A percentile compares a stretch with the other conserved stretches of the same genome.
phyloP scores from a whole-genome alignment of 306 rosid genomes.

The Hippophae rhamnoides region DNA sequence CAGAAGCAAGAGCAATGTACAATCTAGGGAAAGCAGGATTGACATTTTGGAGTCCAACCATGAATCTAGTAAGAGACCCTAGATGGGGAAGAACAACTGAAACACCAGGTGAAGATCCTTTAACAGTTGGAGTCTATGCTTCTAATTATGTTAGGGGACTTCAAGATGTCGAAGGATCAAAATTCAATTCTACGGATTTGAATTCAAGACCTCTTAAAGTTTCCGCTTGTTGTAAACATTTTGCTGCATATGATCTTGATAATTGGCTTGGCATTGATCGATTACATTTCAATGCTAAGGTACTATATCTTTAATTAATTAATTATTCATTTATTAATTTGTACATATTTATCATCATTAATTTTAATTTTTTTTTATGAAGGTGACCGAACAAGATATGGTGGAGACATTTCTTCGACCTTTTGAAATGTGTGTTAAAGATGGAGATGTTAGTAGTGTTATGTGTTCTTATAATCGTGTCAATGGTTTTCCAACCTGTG shows the following conservation, averaged over 20 bases:
- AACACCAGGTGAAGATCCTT: slow-evolving; percentile 21
- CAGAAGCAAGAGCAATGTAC: slow-evolving; percentile 59
- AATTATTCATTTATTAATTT: not conserved
- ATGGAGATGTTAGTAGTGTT: slow-evolving; percentile 19
- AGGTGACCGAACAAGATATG: slow-evolving; percentile 22
- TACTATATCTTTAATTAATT: not conserved
- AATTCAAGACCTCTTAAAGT: slow-evolving; percentile 19
- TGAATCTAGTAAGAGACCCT: slow-evolving; percentile 18
- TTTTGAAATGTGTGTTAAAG: slow-evolving; percentile 21
- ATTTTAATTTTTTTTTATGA: not conserved
- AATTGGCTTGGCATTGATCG: slow-evolving; percentile 16
- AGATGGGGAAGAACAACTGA: slow-evolving; percentile 20
- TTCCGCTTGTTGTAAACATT: slow-evolving; percentile 18
- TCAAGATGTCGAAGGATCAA: slow-evolving; percentile 18
- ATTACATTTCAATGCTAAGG: slow-evolving; percentile 14
- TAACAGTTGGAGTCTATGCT: slow-evolving; percentile 9
- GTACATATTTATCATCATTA: not conserved
- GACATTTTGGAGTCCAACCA: slow-evolving; percentile 26
- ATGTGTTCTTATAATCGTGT: slow-evolving; percentile 20
- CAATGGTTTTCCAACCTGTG: slow-evolving; percentile 19
- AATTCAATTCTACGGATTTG: slow-evolving; percentile 6
- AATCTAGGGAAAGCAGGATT: slow-evolving; percentile 44
- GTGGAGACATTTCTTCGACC: slow-evolving; percentile 12
- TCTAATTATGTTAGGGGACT: slow-evolving; percentile 16
- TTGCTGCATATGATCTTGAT: slow-evolving; percentile 14